These are phyloP conservation scores for Hibiscus trionum DNA, from an alignment of 345 rosid genomes.

Conservation along the genomic window DNA sequence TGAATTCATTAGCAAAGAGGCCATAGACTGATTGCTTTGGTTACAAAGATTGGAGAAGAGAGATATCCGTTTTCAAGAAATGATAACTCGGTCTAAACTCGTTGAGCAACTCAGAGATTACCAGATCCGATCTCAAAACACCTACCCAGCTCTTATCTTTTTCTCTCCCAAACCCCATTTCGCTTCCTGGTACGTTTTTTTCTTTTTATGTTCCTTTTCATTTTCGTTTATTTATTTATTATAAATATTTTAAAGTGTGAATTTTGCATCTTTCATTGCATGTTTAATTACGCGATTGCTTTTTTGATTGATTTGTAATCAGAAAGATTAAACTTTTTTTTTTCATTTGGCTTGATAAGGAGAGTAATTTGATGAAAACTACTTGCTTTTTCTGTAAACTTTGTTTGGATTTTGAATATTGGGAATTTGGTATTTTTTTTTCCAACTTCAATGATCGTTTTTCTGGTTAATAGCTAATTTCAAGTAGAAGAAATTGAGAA, in stretches of 20 bases:
- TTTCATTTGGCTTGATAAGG: not conserved
- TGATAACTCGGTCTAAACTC: conserved; percentile 55
- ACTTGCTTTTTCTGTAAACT: not conserved
- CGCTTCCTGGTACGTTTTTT: conserved; percentile 26
- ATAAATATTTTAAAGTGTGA: not conserved
- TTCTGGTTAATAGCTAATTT: not conserved
- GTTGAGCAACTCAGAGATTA: conserved; percentile 48
- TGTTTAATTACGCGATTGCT: not conserved
- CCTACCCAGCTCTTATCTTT: conserved; percentile 33
- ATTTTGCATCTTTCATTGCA: not conserved
- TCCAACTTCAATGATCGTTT: not conserved
- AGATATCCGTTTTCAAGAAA: conserved; percentile 14
- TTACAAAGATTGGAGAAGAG: conserved; percentile 1
- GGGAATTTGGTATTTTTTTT: not conserved
- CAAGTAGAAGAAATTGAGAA: not conserved
- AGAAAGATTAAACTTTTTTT: not conserved
- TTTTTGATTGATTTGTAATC: not conserved
- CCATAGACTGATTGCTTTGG: not conserved
- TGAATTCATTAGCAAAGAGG: too few relatives aligned
- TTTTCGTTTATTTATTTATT: not conserved
- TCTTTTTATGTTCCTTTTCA: not conserved
- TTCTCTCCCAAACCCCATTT: conserved; percentile 47
- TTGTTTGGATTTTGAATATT: not conserved
- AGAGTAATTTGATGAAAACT: not conserved
- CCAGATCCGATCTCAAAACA: conserved; percentile 48